A percentile compares a stretch with the other conserved stretches of the same genome.
phyloP scores from a whole-genome alignment of 2,329 filamentous ascomycete species.

The Alternaria novae-zelandiae region DNA sequence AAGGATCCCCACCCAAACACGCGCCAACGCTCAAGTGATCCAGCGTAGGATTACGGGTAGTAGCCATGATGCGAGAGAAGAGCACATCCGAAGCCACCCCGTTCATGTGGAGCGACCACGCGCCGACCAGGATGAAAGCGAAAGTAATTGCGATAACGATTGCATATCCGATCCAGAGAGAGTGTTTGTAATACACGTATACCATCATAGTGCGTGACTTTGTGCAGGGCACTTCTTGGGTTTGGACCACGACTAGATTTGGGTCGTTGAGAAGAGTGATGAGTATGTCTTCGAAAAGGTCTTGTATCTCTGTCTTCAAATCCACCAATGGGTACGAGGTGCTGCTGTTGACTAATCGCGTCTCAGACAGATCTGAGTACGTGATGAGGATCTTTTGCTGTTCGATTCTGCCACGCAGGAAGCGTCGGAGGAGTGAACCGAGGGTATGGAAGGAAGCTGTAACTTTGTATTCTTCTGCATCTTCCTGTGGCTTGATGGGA shows the following conservation, averaged over 20 bases:
- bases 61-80: constrained; percentile 48
- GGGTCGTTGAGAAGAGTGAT: constrained; percentile 45
- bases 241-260: constrained; percentile 35
- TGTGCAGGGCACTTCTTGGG: constrained; percentile 28
- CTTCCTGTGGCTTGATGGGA: constrained; percentile 31
- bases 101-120: constrained; percentile 42
- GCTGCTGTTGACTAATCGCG: constrained; percentile 36
- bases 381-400: constrained; percentile 35
- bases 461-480: constrained; percentile 38
- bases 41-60: constrained; percentile 48
- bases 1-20: constrained; percentile 51
- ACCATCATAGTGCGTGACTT: constrained; percentile 37
- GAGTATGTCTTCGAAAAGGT: constrained; percentile 47
- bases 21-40: constrained; percentile 48
- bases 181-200: constrained; percentile 39
- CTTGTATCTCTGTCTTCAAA: constrained; percentile 37
- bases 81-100: constrained; percentile 46
- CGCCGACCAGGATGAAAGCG: constrained; percentile 39
- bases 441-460: constrained; percentile 43
- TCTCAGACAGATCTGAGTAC: constrained; percentile 44
- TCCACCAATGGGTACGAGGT: constrained; percentile 38
- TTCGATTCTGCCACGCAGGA: constrained; percentile 43
- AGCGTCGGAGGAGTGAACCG: constrained; percentile 41
- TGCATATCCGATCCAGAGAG: constrained; percentile 48
- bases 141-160: constrained; percentile 39